phyloP scores from a whole-genome alignment of 177 flowering plant genomes.

The Vitis hybrid region DNA sequence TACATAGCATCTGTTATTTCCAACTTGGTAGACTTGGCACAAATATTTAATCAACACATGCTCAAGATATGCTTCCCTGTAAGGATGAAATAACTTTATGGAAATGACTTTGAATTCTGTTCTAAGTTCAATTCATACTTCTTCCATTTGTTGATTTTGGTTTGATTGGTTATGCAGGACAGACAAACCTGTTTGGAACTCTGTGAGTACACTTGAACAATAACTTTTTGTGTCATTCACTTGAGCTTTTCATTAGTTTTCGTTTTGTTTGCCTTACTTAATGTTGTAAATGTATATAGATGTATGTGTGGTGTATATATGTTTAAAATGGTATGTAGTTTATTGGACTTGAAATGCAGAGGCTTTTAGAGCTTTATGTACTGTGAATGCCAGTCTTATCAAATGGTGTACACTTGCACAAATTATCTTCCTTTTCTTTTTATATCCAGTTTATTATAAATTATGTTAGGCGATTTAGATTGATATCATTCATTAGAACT shows the following conservation, averaged over 20 bases:
- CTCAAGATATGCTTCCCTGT: neutral
- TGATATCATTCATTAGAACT: too few species aligned
- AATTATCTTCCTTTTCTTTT: too few species aligned
- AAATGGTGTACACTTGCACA: too few species aligned
- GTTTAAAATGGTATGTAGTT: too few species aligned
- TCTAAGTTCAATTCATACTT: neutral
- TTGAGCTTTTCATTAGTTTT: neutral
- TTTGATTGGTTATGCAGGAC: constrained; percentile 55
- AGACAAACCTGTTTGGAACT: constrained; percentile 80
- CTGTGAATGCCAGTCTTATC: too few species aligned
- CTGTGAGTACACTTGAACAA: constrained; percentile 56
- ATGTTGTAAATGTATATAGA: neutral
- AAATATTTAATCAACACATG: neutral
- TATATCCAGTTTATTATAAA: too few species aligned
- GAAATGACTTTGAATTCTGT: neutral
- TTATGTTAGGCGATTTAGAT: too few species aligned
- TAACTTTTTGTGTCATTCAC: neutral
- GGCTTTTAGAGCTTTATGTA: too few species aligned
- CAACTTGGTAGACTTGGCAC: neutral
- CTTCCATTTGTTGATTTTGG: neutral
- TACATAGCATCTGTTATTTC: neutral
- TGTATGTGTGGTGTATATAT: neutral
- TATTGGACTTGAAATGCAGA: too few species aligned
- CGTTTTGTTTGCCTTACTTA: neutral
- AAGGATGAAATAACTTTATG: neutral